Percentiles rank a stretch among this genome's conserved stretches.
Conservation (phyloP, 2,329 filamentous ascomycete genomes). For the Paracamarosporium sp. region DNA sequence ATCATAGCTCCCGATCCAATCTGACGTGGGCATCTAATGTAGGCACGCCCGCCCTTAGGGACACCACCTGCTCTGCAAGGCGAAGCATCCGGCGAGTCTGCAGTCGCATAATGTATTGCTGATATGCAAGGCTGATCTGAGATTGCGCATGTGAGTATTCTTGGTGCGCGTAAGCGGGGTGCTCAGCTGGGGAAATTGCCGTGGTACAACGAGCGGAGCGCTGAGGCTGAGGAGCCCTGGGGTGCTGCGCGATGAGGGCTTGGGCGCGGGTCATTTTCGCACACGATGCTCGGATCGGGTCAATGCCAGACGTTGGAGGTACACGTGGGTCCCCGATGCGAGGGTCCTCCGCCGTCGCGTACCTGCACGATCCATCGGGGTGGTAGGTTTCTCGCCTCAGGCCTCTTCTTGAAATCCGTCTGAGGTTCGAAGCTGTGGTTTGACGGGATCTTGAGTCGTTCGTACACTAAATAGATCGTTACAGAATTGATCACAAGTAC, state of each 20-base stretch:
- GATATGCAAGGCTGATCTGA: not conserved
- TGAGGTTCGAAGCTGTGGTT: too few relatives aligned
- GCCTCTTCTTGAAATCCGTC: not conserved
- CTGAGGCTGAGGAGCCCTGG: not conserved
- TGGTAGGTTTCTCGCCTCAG: too few relatives aligned
- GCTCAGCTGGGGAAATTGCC: not conserved
- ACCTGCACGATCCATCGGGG: not conserved
- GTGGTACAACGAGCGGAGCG: slow-evolving; percentile 5
- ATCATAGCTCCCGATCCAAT: too few relatives aligned
- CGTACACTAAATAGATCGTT: too few relatives aligned
- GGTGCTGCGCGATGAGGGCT: too few relatives aligned
- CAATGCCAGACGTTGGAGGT: not conserved
- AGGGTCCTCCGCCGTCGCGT: not conserved
- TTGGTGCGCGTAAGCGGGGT: not conserved
- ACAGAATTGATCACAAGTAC: too few relatives aligned
- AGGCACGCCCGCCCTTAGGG: not conserved
- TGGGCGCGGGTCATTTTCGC: not conserved
- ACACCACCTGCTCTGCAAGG: slow-evolving; percentile 1
- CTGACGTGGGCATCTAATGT: slow-evolving; percentile 3
- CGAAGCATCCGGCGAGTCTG: not conserved
- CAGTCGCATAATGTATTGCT: not conserved
- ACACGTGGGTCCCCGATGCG: not conserved
- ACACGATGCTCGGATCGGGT: not conserved
- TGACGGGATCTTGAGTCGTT: too few relatives aligned
- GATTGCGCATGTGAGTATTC: not conserved